Percentiles rank a stretch among this genome's conserved stretches.
These are phyloP conservation scores for Penicillium pancosmium DNA, from an alignment of 495 filamentous ascomycete species.

Conservation along the genomic window DNA sequence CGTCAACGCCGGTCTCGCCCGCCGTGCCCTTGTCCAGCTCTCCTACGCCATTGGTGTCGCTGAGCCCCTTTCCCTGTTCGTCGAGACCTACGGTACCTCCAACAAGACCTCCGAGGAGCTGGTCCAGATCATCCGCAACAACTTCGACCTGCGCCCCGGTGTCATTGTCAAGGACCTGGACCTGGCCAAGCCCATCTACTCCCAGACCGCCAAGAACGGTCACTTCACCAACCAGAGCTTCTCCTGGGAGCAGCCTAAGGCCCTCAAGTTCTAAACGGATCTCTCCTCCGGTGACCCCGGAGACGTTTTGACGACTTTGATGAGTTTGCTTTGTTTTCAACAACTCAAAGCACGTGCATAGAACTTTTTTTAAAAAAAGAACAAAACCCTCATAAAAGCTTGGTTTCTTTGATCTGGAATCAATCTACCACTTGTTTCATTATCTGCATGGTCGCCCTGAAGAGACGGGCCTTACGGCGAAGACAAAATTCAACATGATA, in stretches of 20 bases:
- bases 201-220: constrained; percentile 97
- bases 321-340: constrained; percentile 64
- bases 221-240: constrained; percentile 99
- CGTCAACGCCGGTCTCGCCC: constrained; percentile 82
- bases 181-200: constrained; percentile 94
- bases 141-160: constrained; percentile 97
- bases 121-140: constrained; percentile 87
- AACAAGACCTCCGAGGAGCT: constrained; percentile 84
- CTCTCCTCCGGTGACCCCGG: constrained; percentile 23
- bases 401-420: constrained; percentile 16
- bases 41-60: constrained; percentile 99
- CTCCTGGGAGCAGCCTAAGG: constrained; percentile 97
- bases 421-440: constrained; percentile 38
- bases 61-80: constrained; percentile 88
- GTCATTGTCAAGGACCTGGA: constrained; percentile 98
- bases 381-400: constrained; percentile 18
- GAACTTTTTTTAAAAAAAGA: constrained; percentile 30
- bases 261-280: constrained; percentile 75
- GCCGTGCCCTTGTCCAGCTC: constrained; percentile 92
- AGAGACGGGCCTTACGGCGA: constrained; percentile 45
- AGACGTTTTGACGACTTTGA: constrained; percentile 52
- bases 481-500: constrained; percentile 60
- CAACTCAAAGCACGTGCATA: constrained; percentile 59
- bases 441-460: constrained; percentile 48
- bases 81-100: constrained; percentile 66